phyloP scores from a whole-genome alignment of 164 flowering plant genomes.

The Magnolia sinica region DNA sequence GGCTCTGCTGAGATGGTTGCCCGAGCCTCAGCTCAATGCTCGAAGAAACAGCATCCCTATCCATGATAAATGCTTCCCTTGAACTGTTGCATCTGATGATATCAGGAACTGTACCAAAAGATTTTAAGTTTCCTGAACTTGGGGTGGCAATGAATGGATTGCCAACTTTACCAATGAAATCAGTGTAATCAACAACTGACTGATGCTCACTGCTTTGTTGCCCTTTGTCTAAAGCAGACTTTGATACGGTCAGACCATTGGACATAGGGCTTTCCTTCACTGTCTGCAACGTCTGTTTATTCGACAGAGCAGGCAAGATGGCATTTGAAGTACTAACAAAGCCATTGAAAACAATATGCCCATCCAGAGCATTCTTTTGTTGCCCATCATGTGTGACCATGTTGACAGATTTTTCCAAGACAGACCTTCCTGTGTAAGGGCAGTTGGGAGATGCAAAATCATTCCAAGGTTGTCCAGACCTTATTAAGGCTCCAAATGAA shows the following conservation, averaged over 20 bases:
- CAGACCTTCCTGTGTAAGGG: constrained; percentile 13
- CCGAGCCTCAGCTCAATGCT: constrained; percentile 69
- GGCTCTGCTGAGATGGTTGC: constrained; percentile 51
- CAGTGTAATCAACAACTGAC: constrained; percentile 25
- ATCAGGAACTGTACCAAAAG: constrained; percentile 18
- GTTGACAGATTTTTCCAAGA: constrained; percentile 11
- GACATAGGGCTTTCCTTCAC: constrained; percentile 18
- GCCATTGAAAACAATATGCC: constrained; percentile 17
- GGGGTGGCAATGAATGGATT: constrained; percentile 15
- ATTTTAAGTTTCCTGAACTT: constrained; percentile 19
- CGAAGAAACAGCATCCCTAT: constrained; percentile 35
- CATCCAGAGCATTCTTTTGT: constrained; percentile 1
- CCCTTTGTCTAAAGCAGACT: constrained; percentile 14
- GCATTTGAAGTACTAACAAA: constrained; percentile 18
- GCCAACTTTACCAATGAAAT: constrained; percentile 24
- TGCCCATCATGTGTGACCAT: constrained; percentile 8
- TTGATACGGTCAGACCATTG: constrained; percentile 19
- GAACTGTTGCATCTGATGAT: constrained; percentile 13
- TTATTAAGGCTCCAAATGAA: constrained; percentile 27
- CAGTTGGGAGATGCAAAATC: constrained; percentile 17
- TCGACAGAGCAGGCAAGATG: constrained; percentile 14
- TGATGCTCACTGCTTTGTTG: constrained; percentile 24
- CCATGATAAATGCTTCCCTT: constrained; percentile 20
- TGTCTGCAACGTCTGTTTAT: constrained; percentile 13
- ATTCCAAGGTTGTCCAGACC: constrained; percentile 23